These are phyloP conservation scores for Mollisia scopiformis DNA, from an alignment of 2,329 filamentous ascomycete genomes.

Conservation along the genomic window DNA sequence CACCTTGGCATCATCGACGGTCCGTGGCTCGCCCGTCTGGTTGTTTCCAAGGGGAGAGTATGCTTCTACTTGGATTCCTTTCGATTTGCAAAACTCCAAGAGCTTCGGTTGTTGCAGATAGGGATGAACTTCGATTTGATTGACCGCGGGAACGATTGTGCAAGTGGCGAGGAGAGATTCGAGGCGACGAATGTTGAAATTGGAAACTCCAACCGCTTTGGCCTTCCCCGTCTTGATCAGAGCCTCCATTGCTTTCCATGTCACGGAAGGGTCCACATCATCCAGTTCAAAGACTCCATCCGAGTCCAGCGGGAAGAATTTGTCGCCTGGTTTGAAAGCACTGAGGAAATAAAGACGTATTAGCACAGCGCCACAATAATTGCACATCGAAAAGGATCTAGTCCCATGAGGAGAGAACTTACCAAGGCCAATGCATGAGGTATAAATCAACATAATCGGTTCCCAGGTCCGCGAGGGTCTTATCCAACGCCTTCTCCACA, in stretches of 20 bases:
- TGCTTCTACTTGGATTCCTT: constrained; percentile 51
- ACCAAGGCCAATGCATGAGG: constrained; percentile 37
- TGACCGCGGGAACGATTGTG: constrained; percentile 49
- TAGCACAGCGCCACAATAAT: too few relatives aligned
- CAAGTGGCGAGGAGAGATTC: constrained; percentile 44
- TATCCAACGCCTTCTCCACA: constrained; percentile 32
- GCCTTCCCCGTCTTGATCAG: constrained; percentile 41
- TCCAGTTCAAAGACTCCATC: constrained; percentile 18
- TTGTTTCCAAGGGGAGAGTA: constrained; percentile 44
- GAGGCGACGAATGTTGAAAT: constrained; percentile 48
- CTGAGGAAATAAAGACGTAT: neutral
- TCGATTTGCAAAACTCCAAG: constrained; percentile 48
- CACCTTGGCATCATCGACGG: constrained; percentile 61
- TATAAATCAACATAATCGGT: constrained; percentile 42
- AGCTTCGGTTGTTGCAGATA: constrained; percentile 58
- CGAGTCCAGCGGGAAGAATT: constrained; percentile 15
- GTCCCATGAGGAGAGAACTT: too few relatives aligned
- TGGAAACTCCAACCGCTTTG: constrained; percentile 52
- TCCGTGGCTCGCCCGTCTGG: constrained; percentile 41
- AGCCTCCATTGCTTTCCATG: constrained; percentile 43
- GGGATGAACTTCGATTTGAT: constrained; percentile 69
- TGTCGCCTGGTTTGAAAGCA: constrained; percentile 11
- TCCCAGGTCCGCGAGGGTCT: constrained; percentile 37
- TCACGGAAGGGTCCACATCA: constrained; percentile 19
- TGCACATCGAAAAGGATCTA: too few relatives aligned